These are phyloP conservation scores for Stephania japonica DNA, from an alignment of 164 flowering plant species.

Conservation along the genomic window DNA sequence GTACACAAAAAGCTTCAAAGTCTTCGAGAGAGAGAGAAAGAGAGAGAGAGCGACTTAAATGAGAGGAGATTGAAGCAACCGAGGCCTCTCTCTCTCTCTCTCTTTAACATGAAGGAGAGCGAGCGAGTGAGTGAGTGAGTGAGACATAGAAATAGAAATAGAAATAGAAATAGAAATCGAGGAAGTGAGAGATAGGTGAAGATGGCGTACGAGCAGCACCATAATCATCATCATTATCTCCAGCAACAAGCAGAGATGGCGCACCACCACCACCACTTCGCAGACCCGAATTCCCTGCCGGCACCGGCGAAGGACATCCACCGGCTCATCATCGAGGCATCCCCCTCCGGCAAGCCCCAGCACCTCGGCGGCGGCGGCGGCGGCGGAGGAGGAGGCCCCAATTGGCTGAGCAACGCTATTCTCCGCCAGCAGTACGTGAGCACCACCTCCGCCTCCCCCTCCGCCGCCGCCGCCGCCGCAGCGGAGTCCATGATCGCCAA, in stretches of 20 bases:
- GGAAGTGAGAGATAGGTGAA: background rate
- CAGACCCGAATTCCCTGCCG: background rate
- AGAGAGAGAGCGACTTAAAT: too few relatives aligned
- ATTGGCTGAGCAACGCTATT: constrained; percentile 53
- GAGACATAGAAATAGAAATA: background rate
- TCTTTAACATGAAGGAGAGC: background rate
- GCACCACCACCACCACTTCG: background rate
- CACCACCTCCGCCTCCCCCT: constrained; percentile 9
- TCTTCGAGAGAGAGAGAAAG: too few relatives aligned
- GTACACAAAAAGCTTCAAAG: too few relatives aligned
- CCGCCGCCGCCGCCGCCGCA: background rate
- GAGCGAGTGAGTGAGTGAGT: background rate
- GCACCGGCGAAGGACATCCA: background rate
- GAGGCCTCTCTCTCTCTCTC: background rate
- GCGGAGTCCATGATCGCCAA: too few relatives aligned
- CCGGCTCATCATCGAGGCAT: background rate
- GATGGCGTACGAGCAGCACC: background rate
- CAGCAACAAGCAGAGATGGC: background rate
- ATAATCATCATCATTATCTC: background rate
- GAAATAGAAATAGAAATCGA: background rate
- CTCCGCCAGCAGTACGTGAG: constrained; percentile 36
- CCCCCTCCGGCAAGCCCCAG: constrained; percentile 7
- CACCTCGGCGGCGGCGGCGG: constrained; percentile 15
- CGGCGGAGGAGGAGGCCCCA: too few relatives aligned
- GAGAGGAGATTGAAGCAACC: background rate